phyloP scores from a whole-genome alignment of 805 yeast species.

The Limtongozyma cylindracea region DNA sequence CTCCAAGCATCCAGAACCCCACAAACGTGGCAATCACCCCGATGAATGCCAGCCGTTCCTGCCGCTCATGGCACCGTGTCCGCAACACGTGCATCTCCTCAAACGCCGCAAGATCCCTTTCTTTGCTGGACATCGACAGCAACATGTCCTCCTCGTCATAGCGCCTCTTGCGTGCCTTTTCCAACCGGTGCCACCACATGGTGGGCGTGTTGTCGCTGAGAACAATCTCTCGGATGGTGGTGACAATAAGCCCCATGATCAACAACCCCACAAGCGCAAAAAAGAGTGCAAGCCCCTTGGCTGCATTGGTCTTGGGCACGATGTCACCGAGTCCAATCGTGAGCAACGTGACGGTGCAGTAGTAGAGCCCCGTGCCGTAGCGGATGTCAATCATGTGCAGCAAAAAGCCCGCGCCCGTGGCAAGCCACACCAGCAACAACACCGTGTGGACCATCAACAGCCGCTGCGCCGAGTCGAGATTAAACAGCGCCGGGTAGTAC shows the following conservation, averaged over 20 bases:
- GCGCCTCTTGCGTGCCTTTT: conserved; percentile 13
- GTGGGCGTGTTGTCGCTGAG: conserved; percentile 36
- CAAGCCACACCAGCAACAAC: conserved; percentile 40
- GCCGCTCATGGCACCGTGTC: too few relatives aligned
- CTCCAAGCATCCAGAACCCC: conserved; percentile 52
- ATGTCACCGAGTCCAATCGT: conserved; percentile 73
- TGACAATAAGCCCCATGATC: conserved; percentile 46
- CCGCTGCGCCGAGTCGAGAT: conserved; percentile 40
- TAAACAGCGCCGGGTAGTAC: conserved; percentile 48
- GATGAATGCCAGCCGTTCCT: conserved; percentile 7
- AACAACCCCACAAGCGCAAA: conserved; percentile 51
- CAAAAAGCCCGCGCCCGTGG: conserved; percentile 27
- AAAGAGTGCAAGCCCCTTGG: conserved; percentile 30
- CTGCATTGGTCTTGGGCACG: conserved; percentile 22
- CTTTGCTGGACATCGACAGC: too few relatives aligned
- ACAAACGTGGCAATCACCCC: conserved; percentile 18
- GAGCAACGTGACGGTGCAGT: conserved; percentile 42
- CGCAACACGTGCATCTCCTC: too few relatives aligned
- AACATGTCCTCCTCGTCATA: too few relatives aligned
- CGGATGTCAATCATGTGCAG: conserved; percentile 12
- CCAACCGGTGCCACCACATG: conserved; percentile 39
- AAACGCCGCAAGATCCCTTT: too few relatives aligned
- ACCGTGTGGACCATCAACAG: conserved; percentile 50
- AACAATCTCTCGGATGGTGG: conserved; percentile 42
- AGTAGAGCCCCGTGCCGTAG: conserved; percentile 50